Evolutionary conservation across 192 early-diverging fungal species (phyloP).

Genomic region (Dispira simplex): DNA sequence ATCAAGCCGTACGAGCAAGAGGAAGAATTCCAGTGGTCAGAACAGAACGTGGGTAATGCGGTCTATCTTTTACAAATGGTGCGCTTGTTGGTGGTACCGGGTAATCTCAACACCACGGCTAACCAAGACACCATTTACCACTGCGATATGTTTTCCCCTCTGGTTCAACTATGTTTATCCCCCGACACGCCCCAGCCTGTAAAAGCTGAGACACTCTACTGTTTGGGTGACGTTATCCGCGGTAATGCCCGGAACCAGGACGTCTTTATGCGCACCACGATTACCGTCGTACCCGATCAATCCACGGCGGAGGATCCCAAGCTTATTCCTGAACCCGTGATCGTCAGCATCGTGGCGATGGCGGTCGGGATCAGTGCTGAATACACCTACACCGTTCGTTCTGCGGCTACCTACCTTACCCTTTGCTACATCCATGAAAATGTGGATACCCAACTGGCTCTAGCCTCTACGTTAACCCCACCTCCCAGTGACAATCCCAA

Average conservation of each 20-base stretch:
- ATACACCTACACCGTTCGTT: slow-evolving; percentile 44
- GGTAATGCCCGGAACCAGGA: slow-evolving; percentile 63
- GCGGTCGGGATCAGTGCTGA: slow-evolving; percentile 43
- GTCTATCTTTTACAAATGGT: slow-evolving; percentile 79
- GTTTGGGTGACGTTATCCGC: slow-evolving; percentile 72
- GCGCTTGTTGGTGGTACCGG: slow-evolving; percentile 75
- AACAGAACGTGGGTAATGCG: slow-evolving; percentile 79
- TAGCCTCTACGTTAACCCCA: slow-evolving; percentile 71
- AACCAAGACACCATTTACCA: slow-evolving; percentile 90
- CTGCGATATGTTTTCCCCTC: slow-evolving; percentile 56
- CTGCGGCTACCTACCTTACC: slow-evolving; percentile 71
- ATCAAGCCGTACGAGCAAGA: slow-evolving; percentile 22
- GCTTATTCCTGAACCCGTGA: slow-evolving; percentile 53
- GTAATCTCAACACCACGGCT: slow-evolving; percentile 65
- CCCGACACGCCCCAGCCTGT: slow-evolving; percentile 64
- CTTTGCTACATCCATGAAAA: slow-evolving; percentile 72
- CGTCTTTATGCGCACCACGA: slow-evolving; percentile 49
- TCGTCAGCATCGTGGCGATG: slow-evolving; percentile 64
- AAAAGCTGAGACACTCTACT: slow-evolving; percentile 65
- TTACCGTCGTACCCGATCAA: slow-evolving; percentile 31
- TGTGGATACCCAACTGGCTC: slow-evolving; percentile 69
- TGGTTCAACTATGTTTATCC: slow-evolving; percentile 66
- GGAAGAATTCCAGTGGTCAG: slow-evolving; percentile 46
- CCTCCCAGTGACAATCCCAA: slow-evolving; percentile 62
- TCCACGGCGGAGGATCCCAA: slow-evolving; percentile 15